phyloP scores from a whole-genome alignment of 768 basidiomycete genomes.

The Suillus americanus region DNA sequence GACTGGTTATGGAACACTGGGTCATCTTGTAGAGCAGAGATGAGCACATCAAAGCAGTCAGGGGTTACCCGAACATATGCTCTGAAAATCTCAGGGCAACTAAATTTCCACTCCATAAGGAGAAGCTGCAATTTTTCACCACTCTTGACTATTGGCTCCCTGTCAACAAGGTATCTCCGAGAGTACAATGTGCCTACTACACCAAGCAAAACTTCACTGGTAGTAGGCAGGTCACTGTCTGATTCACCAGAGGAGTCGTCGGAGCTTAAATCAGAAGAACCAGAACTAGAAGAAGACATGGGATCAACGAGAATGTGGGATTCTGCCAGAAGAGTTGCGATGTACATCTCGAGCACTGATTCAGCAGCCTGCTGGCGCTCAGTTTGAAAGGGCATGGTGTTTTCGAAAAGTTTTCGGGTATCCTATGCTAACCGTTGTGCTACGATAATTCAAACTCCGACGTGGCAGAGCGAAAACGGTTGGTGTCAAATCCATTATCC shows the following conservation, averaged over 20 bases:
- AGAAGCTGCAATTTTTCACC: no score
- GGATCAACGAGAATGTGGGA: neutral
- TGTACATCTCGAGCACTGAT: neutral
- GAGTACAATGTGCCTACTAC: neutral
- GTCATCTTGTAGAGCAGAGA: no score
- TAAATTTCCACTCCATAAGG: no score
- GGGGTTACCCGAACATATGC: no score
- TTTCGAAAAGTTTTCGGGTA: neutral
- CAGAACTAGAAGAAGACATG: neutral
- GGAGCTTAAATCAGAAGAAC: neutral
- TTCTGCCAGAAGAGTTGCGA: neutral
- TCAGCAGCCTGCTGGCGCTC: slow-evolving; percentile 1
- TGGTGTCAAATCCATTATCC: neutral
- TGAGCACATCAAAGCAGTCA: no score
- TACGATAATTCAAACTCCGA: neutral
- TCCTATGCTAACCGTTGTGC: neutral
- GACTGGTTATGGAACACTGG: no score
- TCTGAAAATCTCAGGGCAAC: no score
- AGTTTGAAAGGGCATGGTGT: slow-evolving; percentile 4
- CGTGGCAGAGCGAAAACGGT: neutral
- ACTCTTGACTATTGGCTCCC: no score
- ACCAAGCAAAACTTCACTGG: neutral
- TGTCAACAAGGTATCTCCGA: no score
- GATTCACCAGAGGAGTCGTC: neutral
- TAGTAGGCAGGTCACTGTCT: neutral